A percentile compares a stretch with the other conserved stretches of the same genome.
Evolutionary conservation across 2,329 filamentous ascomycete genomes (phyloP).

Genomic region (Elsinoe fawcettii): DNA sequence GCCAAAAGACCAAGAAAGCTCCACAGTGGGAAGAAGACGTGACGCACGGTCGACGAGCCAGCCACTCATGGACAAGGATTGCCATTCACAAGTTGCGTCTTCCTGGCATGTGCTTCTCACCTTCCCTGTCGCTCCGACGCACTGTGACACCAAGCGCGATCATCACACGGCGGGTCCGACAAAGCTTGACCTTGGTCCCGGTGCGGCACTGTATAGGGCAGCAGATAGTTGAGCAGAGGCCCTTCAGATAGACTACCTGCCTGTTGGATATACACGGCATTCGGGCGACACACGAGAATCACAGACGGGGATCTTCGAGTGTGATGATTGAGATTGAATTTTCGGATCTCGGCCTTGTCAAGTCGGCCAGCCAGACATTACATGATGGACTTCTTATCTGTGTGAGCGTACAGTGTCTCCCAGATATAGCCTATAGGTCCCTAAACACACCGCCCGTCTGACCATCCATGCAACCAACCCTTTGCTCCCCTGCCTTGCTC

Average conservation of each 20-base stretch:
- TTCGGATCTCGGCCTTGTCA: slow-evolving; percentile 1
- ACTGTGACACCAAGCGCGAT: background rate
- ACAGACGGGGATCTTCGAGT: background rate
- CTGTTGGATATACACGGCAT: background rate
- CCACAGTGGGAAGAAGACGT: background rate
- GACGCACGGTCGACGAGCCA: background rate
- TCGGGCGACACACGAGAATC: background rate
- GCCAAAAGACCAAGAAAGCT: background rate
- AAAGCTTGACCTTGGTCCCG: background rate
- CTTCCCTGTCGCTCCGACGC: background rate
- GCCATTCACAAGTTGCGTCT: too few relatives aligned
- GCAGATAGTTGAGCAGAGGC: background rate
- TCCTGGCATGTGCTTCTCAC: background rate
- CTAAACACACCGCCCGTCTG: background rate
- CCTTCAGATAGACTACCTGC: background rate
- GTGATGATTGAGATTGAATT: background rate
- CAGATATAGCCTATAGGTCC: background rate
- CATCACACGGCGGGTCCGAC: background rate
- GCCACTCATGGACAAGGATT: background rate
- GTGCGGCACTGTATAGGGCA: background rate
- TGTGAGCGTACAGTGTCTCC: background rate
- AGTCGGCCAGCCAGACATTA: slow-evolving; percentile 3
- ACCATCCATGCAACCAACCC: background rate
- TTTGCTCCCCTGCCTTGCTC: background rate
- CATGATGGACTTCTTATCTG: background rate